Evolutionary conservation across 1,284 basidiomycete species (phyloP).

Genomic region (Apiotrichum montevideense): DNA sequence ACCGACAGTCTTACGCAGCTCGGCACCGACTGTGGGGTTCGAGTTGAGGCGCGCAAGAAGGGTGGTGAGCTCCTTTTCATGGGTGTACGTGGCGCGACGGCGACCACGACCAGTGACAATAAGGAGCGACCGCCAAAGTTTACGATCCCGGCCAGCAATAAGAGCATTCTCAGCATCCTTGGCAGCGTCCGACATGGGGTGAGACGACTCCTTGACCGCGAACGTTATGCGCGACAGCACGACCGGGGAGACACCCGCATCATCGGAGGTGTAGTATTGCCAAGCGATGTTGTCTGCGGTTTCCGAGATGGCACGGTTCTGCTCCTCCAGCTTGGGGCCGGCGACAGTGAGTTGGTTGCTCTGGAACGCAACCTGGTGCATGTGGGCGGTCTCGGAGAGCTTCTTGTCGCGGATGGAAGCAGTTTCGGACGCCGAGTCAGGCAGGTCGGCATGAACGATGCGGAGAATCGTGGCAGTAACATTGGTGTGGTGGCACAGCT

Average conservation of each 20-base stretch:
- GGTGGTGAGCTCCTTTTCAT: constrained; percentile 55
- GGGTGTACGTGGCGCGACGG: constrained; percentile 58
- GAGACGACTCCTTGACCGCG: constrained; percentile 25
- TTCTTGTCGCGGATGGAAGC: constrained; percentile 20
- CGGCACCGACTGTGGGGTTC: constrained; percentile 52
- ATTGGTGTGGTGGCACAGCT: constrained; percentile 60
- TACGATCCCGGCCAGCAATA: constrained; percentile 50
- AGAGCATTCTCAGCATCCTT: constrained; percentile 53
- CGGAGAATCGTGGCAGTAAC: constrained; percentile 66
- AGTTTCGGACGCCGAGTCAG: constrained; percentile 49
- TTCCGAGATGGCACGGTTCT: constrained; percentile 38
- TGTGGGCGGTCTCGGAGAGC: constrained; percentile 27
- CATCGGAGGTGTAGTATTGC: constrained; percentile 35
- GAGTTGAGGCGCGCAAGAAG: constrained; percentile 58
- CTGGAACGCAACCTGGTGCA: constrained; percentile 39
- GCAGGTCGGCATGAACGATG: constrained; percentile 42
- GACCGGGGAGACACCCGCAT: constrained; percentile 13
- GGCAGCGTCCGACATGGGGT: constrained; percentile 50
- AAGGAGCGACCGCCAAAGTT: constrained; percentile 53
- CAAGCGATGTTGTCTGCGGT: constrained; percentile 49
- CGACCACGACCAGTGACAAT: constrained; percentile 66
- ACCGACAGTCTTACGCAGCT: constrained; percentile 71
- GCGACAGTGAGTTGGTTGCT: constrained; percentile 42
- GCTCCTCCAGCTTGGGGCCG: constrained; percentile 26
- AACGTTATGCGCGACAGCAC: constrained; percentile 32